Percentiles rank a stretch among this genome's conserved stretches.
phyloP scores from a whole-genome alignment of 306 rosid genomes.

The Lagenaria siceraria region DNA sequence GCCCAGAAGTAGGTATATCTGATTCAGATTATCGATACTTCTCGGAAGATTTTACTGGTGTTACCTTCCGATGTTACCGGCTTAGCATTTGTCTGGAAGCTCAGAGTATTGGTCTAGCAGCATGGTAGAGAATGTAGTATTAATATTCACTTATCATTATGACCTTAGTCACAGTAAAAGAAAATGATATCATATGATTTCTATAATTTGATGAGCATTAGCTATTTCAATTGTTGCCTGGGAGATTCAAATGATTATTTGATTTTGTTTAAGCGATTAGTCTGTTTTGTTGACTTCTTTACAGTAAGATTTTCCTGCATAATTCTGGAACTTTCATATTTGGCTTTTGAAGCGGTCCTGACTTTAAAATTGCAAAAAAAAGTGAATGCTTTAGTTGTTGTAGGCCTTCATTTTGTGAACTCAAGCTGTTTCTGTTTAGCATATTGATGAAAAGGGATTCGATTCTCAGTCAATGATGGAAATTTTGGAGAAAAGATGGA shows the following conservation, averaged over 20 bases:
- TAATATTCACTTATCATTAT: not conserved
- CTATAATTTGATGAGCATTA: not conserved
- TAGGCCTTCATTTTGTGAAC: not conserved
- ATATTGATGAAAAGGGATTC: not conserved
- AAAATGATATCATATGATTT: not conserved
- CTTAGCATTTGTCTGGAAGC: not conserved
- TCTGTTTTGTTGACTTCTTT: not conserved
- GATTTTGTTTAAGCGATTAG: not conserved
- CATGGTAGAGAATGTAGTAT: not conserved
- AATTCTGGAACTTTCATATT: not conserved
- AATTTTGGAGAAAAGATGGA: too few relatives aligned
- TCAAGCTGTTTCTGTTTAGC: not conserved
- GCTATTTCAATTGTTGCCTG: not conserved
- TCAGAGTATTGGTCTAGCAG: not conserved
- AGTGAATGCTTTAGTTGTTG: too few relatives aligned
- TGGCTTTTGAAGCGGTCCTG: not conserved
- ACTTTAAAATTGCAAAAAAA: not conserved
- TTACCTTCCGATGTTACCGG: not conserved
- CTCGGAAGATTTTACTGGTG: not conserved
- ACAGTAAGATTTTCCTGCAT: not conserved
- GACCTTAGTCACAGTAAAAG: slow-evolving; percentile 3
- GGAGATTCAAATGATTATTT: not conserved
- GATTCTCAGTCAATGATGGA: not conserved
- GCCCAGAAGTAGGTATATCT: slow-evolving; percentile 22
- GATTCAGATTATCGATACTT: not conserved